Conservation (phyloP, 176 grass and related monocot species). For the Avena sativa region DNA sequence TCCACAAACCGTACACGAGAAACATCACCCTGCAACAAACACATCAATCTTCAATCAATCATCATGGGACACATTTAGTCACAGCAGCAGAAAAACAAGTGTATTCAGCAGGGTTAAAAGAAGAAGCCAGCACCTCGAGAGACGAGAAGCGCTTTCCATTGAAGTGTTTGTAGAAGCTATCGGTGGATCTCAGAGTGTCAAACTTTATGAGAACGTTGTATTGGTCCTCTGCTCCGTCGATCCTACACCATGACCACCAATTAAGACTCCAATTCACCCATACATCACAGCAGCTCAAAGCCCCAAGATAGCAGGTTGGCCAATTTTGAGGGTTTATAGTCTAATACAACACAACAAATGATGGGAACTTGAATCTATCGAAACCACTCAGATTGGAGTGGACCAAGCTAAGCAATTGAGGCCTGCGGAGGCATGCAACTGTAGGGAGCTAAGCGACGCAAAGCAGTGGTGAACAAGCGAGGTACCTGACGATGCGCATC, state of each 20-base stretch:
- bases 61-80: constrained; percentile 19
- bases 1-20: constrained; percentile 71
- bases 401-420: background rate
- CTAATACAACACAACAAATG: background rate
- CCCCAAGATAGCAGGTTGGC: background rate
- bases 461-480: constrained; percentile 26
- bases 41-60: constrained; percentile 44
- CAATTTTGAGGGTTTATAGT: constrained; percentile 4
- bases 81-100: background rate
- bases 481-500: constrained; percentile 93
- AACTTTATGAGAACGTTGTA: constrained; percentile 93
- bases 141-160: constrained; percentile 83
- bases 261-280: background rate
- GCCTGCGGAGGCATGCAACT: background rate
- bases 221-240: constrained; percentile 75
- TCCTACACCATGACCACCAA: constrained; percentile 52
- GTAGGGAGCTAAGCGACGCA: background rate
- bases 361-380: background rate
- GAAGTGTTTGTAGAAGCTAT: constrained; percentile 83
- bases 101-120: constrained; percentile 4
- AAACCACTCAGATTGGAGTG: constrained; percentile 6
- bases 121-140: constrained; percentile 64
- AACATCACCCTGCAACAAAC: constrained; percentile 60
- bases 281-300: background rate
- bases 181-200: constrained; percentile 68